These are phyloP conservation scores for Nothophytophthora sp. DNA, from an alignment of 352 stramenopile species.

Conservation along the genomic window DNA sequence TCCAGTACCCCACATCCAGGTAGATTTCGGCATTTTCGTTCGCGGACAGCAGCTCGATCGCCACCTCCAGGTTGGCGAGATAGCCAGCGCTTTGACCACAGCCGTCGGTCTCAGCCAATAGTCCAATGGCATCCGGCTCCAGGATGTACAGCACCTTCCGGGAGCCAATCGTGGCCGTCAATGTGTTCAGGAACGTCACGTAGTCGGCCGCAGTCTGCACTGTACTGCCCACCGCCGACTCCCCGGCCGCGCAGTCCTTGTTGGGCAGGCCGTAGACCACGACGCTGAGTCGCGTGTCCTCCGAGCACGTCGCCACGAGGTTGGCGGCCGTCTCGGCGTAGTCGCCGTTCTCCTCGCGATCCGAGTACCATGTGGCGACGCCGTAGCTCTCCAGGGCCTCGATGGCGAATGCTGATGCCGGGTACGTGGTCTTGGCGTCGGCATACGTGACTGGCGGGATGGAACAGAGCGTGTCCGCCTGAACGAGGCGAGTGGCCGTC, in stretches of 20 bases:
- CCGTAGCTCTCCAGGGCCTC: constrained; percentile 49
- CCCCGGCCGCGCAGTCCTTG: constrained; percentile 68
- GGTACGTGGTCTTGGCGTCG: constrained; percentile 43
- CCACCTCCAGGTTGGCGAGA: constrained; percentile 47
- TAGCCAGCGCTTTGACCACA: constrained; percentile 51
- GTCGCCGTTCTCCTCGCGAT: constrained; percentile 40
- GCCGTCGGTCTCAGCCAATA: constrained; percentile 36
- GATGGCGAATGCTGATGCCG: constrained; percentile 48
- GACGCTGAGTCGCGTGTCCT: constrained; percentile 49
- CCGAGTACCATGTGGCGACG: constrained; percentile 73
- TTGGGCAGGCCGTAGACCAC: constrained; percentile 76
- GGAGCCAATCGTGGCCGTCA: constrained; percentile 43
- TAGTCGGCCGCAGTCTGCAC: constrained; percentile 53
- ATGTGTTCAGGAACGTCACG: constrained; percentile 41
- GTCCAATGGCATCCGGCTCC: constrained; percentile 65
- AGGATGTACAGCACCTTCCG: constrained; percentile 72
- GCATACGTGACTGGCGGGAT: constrained; percentile 44
- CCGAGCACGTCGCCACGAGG: constrained; percentile 35
- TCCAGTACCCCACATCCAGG: constrained; percentile 74
- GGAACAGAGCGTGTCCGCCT: constrained; percentile 51
- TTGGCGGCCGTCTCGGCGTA: constrained; percentile 29
- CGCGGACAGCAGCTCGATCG: constrained; percentile 41
- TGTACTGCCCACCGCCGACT: constrained; percentile 36
- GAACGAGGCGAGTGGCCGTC: constrained; percentile 5
- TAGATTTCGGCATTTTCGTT: constrained; percentile 78